phyloP scores from a whole-genome alignment of 2,329 filamentous ascomycete species.

The Penicillium sp. region DNA sequence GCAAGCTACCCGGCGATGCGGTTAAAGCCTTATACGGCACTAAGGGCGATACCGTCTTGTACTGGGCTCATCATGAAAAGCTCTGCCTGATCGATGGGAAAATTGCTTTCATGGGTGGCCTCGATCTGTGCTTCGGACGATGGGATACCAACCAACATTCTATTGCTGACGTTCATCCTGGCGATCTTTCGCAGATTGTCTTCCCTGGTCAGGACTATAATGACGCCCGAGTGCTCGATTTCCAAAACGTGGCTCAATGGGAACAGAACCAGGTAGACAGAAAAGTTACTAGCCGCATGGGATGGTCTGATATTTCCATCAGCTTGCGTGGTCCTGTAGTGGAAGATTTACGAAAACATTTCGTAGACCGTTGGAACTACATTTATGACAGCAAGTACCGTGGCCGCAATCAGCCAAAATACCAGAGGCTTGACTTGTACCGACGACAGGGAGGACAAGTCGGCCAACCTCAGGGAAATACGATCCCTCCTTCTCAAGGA shows the following conservation, averaged over 20 bases:
- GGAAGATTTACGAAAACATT: constrained; percentile 70
- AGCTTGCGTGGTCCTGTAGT: constrained; percentile 72
- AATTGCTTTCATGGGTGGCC: constrained; percentile 83
- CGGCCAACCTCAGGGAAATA: constrained; percentile 21
- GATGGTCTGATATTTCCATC: constrained; percentile 83
- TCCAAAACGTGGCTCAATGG: constrained; percentile 72
- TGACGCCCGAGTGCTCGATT: constrained; percentile 80
- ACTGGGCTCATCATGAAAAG: constrained; percentile 94
- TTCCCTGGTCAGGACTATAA: constrained; percentile 94
- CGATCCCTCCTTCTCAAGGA: constrained; percentile 15
- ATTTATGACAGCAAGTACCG: constrained; percentile 80
- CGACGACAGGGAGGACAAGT: constrained; percentile 24
- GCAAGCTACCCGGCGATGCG: constrained; percentile 67
- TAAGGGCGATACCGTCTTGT: constrained; percentile 74
- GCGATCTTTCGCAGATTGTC: constrained; percentile 68
- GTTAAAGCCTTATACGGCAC: constrained; percentile 78
- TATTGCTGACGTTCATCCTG: constrained; percentile 78
- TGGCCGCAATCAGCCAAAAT: constrained; percentile 51
- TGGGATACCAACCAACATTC: constrained; percentile 87
- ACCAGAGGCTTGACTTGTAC: constrained; percentile 26
- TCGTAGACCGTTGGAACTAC: constrained; percentile 86
- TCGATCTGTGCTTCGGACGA: constrained; percentile 83
- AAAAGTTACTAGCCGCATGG: constrained; percentile 77
- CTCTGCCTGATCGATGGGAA: constrained; percentile 76
- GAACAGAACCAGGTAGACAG: constrained; percentile 83